Evolutionary conservation across 1,139 yeast species (phyloP), one percentile per base, ranked within the genome.

Genomic region (Schizosaccharomyces versatilis): DNA sequence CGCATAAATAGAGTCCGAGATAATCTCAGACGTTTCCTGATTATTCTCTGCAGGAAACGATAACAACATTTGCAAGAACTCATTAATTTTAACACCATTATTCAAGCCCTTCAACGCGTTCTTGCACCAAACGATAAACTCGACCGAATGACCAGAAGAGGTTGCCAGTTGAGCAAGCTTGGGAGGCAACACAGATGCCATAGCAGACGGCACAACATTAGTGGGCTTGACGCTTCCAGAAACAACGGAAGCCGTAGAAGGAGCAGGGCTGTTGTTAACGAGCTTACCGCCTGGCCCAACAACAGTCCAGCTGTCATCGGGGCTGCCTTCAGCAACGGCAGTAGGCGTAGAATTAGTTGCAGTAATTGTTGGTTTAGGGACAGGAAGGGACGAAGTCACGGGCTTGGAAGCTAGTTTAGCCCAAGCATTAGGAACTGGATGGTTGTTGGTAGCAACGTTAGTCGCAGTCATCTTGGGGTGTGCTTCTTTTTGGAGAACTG

Each of bases 1-100:
- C 53, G 93, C 79, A 68, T 86, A 88, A 59, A 90, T 80, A 12
- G 96, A 84, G 66, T 90, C 98, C 2, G 95, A 81, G 64, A 90
- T 86, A 65, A 90, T 84, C 65, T 81, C 94, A 53, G 75, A 73
- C 1, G 94, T 79, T 61, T 86, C 95, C 6, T 73, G 62, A 52
- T 78, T 77, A 38, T 54, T 54, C 36, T 48, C 59, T 47, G 77
- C 69, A 42, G 97, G 96, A 60, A 90, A 74, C 55, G 88, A 80
- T 57, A 86, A 71, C 62, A 90, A 75, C 67, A 90, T 81, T 58
- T 84, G 81, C 57, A 90, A 71, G 55, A 90, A 78, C 64, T 84
- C 95, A 60, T 80, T 81, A 54, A 52, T 52, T 57, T 70, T 69
- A 48, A 86, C 90, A 19, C 85, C 80, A 6, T 81, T 76, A 63